Base-by-base conservation (phyloP, 2,329 filamentous ascomycete genomes). In the Incumbomyces lentus region DNA sequence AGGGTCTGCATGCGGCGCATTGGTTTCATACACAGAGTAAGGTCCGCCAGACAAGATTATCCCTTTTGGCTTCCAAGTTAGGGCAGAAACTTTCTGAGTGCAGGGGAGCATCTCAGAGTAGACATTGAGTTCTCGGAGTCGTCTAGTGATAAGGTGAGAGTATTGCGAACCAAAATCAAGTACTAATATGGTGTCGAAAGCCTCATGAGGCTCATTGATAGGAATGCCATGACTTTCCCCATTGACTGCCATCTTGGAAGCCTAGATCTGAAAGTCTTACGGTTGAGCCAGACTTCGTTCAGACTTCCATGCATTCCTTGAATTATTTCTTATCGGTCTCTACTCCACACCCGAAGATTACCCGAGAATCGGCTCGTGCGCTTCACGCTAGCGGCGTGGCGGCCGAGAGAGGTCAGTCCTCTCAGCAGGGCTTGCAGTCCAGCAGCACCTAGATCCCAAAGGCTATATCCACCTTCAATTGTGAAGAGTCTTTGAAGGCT, bases 81-180 rank as follows among this genome's bases (percentile, higher is more conserved):
- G 74, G 47, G 92, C 85, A 6, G 77, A 70, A 17, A 93, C 67
- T 71, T 90, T 90, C 59, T 84, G 81, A 38, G 83, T 93, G 67
- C 88, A 94, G 17, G 85, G 85, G 36, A 93, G 78, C 81, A 94
- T 84, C 70, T 95, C 88, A 51, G 80, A 80, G 71, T 85, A 95
- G 63, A 93, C 76, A 69, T 82, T 83, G 66, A 93, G 75, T 57
- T 84, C 79, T 56, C 87, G 77, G 22, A 93, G 74, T 30, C 86
- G 78, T 46, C 86, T 74, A 8, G 80, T 79, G 60, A 89, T 87
- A 33, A 89, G 71, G 64, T 88, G 83, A 34, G 78, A 81, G 59
- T 81, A 83, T 66, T 86, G 82, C 18, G 76, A 82, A 54, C 61
- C 61, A 53, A 63, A 63, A 40, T 63, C 61, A 33, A 63, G 56